Evolutionary conservation across 2,329 filamentous ascomycete species (phyloP).

Genomic region (Cytospora schulzeri): DNA sequence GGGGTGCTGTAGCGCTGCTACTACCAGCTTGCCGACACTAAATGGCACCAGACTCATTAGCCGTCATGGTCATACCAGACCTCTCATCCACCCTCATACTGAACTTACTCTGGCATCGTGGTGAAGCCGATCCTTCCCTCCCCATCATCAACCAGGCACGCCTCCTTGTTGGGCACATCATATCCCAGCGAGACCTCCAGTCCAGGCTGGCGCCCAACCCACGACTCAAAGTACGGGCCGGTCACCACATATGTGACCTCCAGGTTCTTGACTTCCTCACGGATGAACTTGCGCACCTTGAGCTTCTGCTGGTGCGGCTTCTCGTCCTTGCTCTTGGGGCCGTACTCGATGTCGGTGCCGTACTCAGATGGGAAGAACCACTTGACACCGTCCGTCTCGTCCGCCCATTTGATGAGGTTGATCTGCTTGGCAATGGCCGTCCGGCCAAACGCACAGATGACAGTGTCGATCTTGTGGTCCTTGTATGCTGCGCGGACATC

Average conservation of each 20-base stretch:
- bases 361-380: slow-evolving; percentile 72
- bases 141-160: slow-evolving; percentile 64
- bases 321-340: slow-evolving; percentile 58
- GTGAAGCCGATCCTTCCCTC: slow-evolving; percentile 66
- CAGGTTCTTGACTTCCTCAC: slow-evolving; percentile 54
- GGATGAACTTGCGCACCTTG: slow-evolving; percentile 64
- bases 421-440: slow-evolving; percentile 63
- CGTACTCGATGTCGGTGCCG: slow-evolving; percentile 66
- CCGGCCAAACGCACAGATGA: slow-evolving; percentile 66
- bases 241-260: slow-evolving; percentile 70
- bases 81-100: not conserved
- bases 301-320: slow-evolving; percentile 71
- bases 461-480: slow-evolving; percentile 60
- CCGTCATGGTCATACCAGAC: too few relatives aligned
- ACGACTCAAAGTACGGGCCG: slow-evolving; percentile 69
- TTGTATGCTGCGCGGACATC: slow-evolving; percentile 60
- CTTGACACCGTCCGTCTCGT: slow-evolving; percentile 53
- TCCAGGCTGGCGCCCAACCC: slow-evolving; percentile 47
- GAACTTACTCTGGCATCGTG: slow-evolving; percentile 68
- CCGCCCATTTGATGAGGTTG: slow-evolving; percentile 61
- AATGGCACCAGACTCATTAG: not conserved
- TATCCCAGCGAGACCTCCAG: slow-evolving; percentile 55
- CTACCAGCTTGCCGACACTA: slow-evolving; percentile 68
- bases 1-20: slow-evolving; percentile 61
- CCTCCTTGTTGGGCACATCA: slow-evolving; percentile 57